Base-by-base conservation (phyloP, 495 filamentous ascomycete species). In the Penicillium bovifimosum region DNA sequence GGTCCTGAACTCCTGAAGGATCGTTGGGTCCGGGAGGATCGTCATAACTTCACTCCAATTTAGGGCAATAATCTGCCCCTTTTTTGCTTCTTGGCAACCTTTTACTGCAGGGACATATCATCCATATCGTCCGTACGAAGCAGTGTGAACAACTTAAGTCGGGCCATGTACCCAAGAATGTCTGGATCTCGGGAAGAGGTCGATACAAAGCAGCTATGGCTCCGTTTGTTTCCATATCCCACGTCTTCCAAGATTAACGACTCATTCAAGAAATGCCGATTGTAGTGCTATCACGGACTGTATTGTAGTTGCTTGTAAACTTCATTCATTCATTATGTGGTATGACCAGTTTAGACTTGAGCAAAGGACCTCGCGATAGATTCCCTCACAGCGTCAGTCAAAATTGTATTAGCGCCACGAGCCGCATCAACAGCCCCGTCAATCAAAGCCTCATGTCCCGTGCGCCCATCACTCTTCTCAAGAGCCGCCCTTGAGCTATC, bases 361-460 rank as follows among this genome's bases (percentile, higher is more conserved):
- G 59, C 62, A 39, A 67, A 48, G 35, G 64, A 64, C 35, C 60
- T 60, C 56, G 74, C 66, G 1, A 75, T 69, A 28, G 75, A 75
- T 59, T 86, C 81, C 42, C 66, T 74, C n/a, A 84, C 67, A 59
- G 78, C 80, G 35, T 81, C 79, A 35, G 73, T 70, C 39, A 87
- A 68, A 27, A 88, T 85, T 24, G 72, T 63, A 57, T 83, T 70
- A 13, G 79, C 74, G 10, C 78, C 78, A 14, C 73, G 63, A 43
- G 85, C 84, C 27, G 84, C 83, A 68, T 84, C 76, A 6, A 86
- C 80, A 33, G 84, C 84, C 29, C 74, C 77, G 55, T 87, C 83
- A 27, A 85, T 69, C 52, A 88, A 66, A 24, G 71, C 67, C 28
- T 86, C 81, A 60, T 78, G 69, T 2, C 60, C 67, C 0, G 65